Evolutionary conservation across 1,284 basidiomycete species (phyloP).

Genomic region (Tilletia setariae): DNA sequence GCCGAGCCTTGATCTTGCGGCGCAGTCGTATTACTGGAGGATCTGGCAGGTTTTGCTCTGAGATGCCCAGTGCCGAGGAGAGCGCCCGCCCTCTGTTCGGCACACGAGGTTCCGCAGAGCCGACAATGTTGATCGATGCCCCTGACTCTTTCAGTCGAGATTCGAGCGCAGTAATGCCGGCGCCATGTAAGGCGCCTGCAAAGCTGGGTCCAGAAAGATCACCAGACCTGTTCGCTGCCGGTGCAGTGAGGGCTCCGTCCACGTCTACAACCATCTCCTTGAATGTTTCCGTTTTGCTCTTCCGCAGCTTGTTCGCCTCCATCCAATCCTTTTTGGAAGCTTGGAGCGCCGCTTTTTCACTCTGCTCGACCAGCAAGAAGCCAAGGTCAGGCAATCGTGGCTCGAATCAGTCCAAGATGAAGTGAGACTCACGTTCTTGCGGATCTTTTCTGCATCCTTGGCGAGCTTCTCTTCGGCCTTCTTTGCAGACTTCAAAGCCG

Average conservation of each 20-base stretch:
- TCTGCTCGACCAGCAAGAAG: conserved; percentile 15
- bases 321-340: conserved; percentile 30
- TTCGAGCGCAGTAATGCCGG: neutral
- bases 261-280: conserved; percentile 32
- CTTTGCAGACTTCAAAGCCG: neutral
- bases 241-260: conserved; percentile 24
- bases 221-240: conserved; percentile 6
- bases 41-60: neutral
- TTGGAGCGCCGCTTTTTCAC: conserved; percentile 19
- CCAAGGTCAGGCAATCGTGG: neutral
- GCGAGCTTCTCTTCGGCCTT: conserved; percentile 1
- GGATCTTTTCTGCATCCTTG: neutral
- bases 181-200: neutral
- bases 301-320: conserved; percentile 32
- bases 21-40: conserved; percentile 6
- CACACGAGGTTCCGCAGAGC: neutral
- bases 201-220: neutral
- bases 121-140: neutral
- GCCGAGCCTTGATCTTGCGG: conserved; percentile 10
- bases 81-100: neutral
- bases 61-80: conserved; percentile 1
- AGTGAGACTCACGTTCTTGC: neutral
- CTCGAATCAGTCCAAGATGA: neutral
- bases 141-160: neutral
- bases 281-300: conserved; percentile 33